phyloP scores from a whole-genome alignment of 306 rosid genomes.

The Ormosia emarginata region DNA sequence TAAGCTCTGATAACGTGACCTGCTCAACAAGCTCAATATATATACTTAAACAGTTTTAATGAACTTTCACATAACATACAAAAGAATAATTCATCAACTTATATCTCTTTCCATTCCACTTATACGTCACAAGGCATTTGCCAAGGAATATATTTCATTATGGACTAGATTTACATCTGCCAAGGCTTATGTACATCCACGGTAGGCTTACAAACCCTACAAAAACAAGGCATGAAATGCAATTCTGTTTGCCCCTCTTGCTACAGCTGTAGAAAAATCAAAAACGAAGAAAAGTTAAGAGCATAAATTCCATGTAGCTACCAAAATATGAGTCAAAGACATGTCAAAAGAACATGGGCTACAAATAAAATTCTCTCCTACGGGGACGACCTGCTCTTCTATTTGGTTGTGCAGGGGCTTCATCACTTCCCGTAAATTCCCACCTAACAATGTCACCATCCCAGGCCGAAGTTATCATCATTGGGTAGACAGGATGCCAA shows the following conservation, averaged over 20 bases:
- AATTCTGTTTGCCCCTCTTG: background rate
- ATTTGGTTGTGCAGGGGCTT: slow-evolving; percentile 16
- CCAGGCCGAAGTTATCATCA: slow-evolving; percentile 47
- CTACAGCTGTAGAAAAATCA: background rate
- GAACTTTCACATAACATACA: no score
- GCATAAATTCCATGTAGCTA: background rate
- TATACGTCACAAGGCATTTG: no score
- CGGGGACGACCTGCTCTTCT: slow-evolving; percentile 19
- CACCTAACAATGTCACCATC: slow-evolving; percentile 55
- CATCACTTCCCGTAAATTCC: slow-evolving; percentile 47
- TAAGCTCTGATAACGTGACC: no score
- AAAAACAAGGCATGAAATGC: background rate
- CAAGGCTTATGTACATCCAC: background rate
- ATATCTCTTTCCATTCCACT: no score
- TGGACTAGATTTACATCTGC: background rate
- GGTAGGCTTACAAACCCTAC: background rate
- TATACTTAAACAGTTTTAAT: no score
- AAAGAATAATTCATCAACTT: no score
- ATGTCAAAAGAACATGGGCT: slow-evolving; percentile 15
- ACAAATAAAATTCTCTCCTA: slow-evolving; percentile 23
- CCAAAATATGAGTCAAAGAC: background rate
- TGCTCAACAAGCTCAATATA: no score
- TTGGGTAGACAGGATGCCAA: slow-evolving; percentile 55
- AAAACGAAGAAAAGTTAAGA: background rate
- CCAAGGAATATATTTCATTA: background rate